These are phyloP conservation scores for Ceratocystis variospora DNA, from an alignment of 2,329 filamentous ascomycete genomes.

Conservation along the genomic window DNA sequence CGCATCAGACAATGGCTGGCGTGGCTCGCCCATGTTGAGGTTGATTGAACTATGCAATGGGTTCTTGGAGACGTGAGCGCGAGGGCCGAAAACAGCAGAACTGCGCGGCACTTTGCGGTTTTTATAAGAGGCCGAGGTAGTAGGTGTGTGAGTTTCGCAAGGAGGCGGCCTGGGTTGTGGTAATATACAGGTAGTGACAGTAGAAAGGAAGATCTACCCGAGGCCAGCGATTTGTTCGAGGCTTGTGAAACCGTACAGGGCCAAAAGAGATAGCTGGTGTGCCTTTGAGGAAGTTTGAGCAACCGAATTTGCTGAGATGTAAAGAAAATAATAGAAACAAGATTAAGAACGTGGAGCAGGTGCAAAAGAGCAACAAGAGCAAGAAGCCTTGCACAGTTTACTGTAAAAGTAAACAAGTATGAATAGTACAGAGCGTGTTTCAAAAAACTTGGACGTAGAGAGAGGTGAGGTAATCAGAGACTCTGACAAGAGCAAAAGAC, in stretches of 20 bases:
- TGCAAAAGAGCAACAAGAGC: neutral
- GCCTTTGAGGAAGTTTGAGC: neutral
- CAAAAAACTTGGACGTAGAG: neutral
- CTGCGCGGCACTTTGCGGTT: neutral
- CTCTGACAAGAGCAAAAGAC: constrained; percentile 11
- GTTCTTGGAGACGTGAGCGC: no score
- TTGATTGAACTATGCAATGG: neutral
- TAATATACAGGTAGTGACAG: neutral
- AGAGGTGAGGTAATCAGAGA: neutral
- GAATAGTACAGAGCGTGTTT: neutral
- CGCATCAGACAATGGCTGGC: constrained; percentile 5
- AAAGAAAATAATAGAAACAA: neutral
- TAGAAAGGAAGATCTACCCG: neutral
- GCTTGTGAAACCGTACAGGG: neutral
- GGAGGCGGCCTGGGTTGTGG: neutral
- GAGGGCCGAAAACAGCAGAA: neutral
- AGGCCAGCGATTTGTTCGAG: no score
- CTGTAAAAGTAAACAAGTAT: neutral
- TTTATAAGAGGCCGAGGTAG: neutral
- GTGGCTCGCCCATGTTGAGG: neutral
- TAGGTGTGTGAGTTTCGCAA: neutral
- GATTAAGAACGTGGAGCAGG: neutral
- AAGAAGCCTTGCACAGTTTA: neutral
- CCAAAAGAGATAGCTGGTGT: neutral
- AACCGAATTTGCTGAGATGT: neutral